Percentiles rank a stretch among this genome's conserved stretches.
Evolutionary conservation across 495 filamentous ascomycete genomes (phyloP).

Genomic region (Penicillium goetzii): DNA sequence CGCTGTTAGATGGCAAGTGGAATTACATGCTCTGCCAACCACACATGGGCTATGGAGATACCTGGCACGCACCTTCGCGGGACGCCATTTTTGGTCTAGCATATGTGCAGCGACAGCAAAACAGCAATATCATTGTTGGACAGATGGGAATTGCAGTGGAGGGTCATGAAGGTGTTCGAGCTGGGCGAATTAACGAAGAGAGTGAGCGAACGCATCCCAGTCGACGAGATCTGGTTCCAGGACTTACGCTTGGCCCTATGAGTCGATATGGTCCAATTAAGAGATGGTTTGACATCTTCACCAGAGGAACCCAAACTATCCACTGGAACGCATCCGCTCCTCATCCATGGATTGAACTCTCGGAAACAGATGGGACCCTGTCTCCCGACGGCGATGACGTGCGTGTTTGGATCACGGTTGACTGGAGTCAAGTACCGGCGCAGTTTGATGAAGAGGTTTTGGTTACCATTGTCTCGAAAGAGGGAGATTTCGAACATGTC

Average conservation of each 20-base stretch:
- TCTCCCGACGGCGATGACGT: conserved; percentile 42
- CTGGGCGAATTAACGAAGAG: conserved; percentile 48
- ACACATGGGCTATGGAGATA: conserved; percentile 54
- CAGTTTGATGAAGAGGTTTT: conserved; percentile 27
- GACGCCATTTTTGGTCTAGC: conserved; percentile 30
- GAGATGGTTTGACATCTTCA: conserved; percentile 71
- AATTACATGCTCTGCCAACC: conserved; percentile 70
- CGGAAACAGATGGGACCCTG: conserved; percentile 58
- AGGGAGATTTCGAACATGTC: conserved; percentile 58
- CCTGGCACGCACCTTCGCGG: conserved; percentile 30
- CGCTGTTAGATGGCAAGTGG: conserved; percentile 71
- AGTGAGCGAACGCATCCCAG: conserved; percentile 67
- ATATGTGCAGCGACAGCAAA: conserved; percentile 26
- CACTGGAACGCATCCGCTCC: conserved; percentile 57
- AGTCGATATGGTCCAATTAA: conserved; percentile 63
- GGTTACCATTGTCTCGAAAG: conserved; percentile 48
- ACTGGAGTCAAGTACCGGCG: conserved; percentile 40
- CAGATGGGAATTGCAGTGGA: conserved; percentile 69
- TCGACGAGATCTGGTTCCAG: conserved; percentile 51
- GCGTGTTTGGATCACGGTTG: conserved; percentile 54
- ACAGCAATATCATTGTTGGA: conserved; percentile 46
- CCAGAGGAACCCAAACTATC: conserved; percentile 60
- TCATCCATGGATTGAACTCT: conserved; percentile 60
- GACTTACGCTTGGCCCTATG: conserved; percentile 56
- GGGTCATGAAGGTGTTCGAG: conserved; percentile 38